Evolutionary conservation across 495 filamentous ascomycete species (phyloP), one percentile per base, ranked within the genome.

Genomic region (Penicillium malachiteum): DNA sequence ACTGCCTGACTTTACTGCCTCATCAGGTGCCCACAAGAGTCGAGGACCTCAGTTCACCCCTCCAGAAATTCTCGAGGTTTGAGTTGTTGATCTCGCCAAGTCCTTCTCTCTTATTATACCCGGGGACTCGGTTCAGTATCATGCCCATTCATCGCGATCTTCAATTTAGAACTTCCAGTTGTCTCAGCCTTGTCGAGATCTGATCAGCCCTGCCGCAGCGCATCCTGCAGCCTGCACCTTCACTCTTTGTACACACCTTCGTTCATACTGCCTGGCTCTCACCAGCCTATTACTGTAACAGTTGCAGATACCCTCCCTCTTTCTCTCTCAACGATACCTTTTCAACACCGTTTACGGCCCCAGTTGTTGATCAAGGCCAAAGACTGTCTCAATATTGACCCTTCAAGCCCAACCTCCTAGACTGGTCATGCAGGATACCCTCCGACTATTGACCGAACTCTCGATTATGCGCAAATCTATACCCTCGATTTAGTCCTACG

Each of bases 1-100:
- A 57, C 55, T 61, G 63, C 65, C 65, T 64, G 54, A 68, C 55
- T 14, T 38, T 34, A 52, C 59, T 41, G 57, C 62, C 50, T 57
- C 62, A 63, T 68, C 65, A 68, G 65, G 57, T 68, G 65, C 60
- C 59, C 65, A 65, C 48, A 41, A 60, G 14, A n/a, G 10, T 26
- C 21, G 21, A 26, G 21, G 21, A 26, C 21, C 4, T 26, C 21
- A 26, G 21, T 26, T 26, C 21, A 33, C 37, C 57, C 30, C 38
- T 26, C 13, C 21, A 30, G 40, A 26, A 26, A 26, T 26, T 26
- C 21, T 26, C 21, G 21, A 26, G 21, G 21, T 4, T n/a, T 26
- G 21, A 26, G 21, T 26, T 26, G 21, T 4, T 4, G 21, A 1
- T 26, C 21, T 26, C 21, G 4, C 21, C 21, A 26, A 26, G 21